Evolutionary conservation across 2,329 filamentous ascomycete genomes (phyloP).

Genomic region (Verticillium zaregamsianum): DNA sequence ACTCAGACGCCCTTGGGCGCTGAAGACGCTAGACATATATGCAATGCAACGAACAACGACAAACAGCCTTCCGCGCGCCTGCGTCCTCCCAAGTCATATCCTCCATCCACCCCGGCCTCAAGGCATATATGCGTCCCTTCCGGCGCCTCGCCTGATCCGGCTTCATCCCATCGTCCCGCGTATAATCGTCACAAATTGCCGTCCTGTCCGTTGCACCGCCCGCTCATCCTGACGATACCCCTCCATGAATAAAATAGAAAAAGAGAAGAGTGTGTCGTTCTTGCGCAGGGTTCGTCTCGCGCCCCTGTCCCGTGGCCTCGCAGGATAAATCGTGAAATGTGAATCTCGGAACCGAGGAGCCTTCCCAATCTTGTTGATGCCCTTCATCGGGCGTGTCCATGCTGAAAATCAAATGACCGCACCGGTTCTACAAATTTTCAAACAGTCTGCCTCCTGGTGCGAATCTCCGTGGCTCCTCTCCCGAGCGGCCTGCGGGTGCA

Average conservation of each 20-base stretch:
- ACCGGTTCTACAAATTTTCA: neutral
- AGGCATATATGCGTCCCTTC: neutral
- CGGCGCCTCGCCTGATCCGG: neutral
- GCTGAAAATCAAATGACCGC: neutral
- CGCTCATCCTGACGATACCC: neutral
- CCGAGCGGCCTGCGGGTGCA: neutral
- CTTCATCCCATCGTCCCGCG: slow-evolving; percentile 1
- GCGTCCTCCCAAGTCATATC: neutral
- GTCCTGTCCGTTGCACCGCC: neutral
- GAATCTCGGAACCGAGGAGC: neutral
- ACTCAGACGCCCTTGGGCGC: neutral
- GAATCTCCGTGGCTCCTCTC: neutral
- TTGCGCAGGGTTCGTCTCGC: neutral
- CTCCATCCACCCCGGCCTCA: neutral
- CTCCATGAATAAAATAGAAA: neutral
- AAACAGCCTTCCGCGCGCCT: neutral
- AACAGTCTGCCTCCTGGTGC: neutral
- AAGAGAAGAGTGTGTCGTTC: neutral
- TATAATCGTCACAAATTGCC: slow-evolving; percentile 2
- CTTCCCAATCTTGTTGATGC: neutral
- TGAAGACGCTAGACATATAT: neutral
- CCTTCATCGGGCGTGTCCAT: neutral
- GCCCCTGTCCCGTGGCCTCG: neutral
- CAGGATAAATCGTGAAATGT: neutral
- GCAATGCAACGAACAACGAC: neutral